Evolutionary conservation across 768 basidiomycete species (phyloP), one percentile per base, ranked within the genome.

Genomic region (Trametes cingulata): DNA sequence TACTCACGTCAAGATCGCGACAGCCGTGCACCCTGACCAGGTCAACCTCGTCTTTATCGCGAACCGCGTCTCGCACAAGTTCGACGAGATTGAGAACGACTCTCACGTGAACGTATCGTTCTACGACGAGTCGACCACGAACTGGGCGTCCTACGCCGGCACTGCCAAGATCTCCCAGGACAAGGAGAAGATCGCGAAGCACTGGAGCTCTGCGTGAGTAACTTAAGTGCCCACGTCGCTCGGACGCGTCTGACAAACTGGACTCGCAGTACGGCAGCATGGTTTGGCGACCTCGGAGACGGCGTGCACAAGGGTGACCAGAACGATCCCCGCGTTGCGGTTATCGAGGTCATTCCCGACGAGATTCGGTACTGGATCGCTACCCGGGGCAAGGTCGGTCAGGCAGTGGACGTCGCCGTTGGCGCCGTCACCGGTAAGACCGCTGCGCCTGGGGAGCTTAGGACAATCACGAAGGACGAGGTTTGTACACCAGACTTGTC

Each of bases 221-320:
- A 22, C 29, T 33, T 14, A 22, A 29, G 0, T 39, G 17, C 37
- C 47, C 46, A 24, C 22, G 5, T 15, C 47, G 12, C 57, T 19
- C 60, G 17, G 20, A 12, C 20, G 10, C 1, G 33, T 37, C 33
- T 24, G 12, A n/a, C 1, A 14, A 24, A 24, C 10, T 35, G 13
- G 19, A 27, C 13, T 50, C 15, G n/a, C 48, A 91, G 88, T 2
- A 77, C 83, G 33, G 71, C 81, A 9, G 88, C 87, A 0, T 97
- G 92, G 81, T 95, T 95, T 66, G 92, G 91, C 37, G 88, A 96
- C 69, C 77, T 95, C 55, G 86, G 87, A 33, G 93, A 96, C 64
- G 91, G 90, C 17, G 75, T 88, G 6, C 93, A 95, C 72, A 87
- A 85, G 66, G 94, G 93, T n/a, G 84, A 88, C 66, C 80, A 80